phyloP scores from a whole-genome alignment of 768 basidiomycete species.

The Lactifluus subvellereus region DNA sequence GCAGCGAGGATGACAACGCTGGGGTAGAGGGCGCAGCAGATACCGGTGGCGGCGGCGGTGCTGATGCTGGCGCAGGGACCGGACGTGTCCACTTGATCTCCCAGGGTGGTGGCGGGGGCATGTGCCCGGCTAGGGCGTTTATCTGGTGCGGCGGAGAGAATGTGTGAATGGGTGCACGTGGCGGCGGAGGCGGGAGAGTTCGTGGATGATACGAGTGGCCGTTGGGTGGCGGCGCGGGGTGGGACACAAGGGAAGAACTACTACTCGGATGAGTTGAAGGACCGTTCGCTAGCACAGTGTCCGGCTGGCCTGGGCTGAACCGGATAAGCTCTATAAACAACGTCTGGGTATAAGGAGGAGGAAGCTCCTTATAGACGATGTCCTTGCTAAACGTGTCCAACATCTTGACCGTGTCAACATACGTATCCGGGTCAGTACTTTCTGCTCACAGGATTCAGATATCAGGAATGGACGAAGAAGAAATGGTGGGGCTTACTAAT shows the following conservation, averaged over 20 bases:
- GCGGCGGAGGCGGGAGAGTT: slow-evolving; percentile 28
- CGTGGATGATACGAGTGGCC: slow-evolving; percentile 14
- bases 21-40: slow-evolving; percentile 17
- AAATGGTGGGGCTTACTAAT: slow-evolving; percentile 39
- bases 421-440: slow-evolving; percentile 47
- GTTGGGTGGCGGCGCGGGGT: slow-evolving; percentile 14
- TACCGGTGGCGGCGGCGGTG: slow-evolving; percentile 17
- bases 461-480: neutral
- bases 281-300: slow-evolving; percentile 32
- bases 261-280: slow-evolving; percentile 19
- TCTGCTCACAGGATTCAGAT: slow-evolving; percentile 33
- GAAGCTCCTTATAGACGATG: slow-evolving; percentile 61
- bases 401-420: slow-evolving; percentile 70
- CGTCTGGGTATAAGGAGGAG: slow-evolving; percentile 57
- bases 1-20: slow-evolving; percentile 24
- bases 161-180: slow-evolving; percentile 29
- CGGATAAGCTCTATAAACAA: slow-evolving; percentile 70
- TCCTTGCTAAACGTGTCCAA: slow-evolving; percentile 67
- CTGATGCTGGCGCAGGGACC: neutral
- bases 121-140: slow-evolving; percentile 13
- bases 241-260: slow-evolving; percentile 25
- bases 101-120: slow-evolving; percentile 38
- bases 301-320: slow-evolving; percentile 51
- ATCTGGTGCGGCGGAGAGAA: slow-evolving; percentile 14
- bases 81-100: slow-evolving; percentile 30